Evolutionary conservation across 495 filamentous ascomycete genomes (phyloP).

Genomic region (Penicillium argentinense): DNA sequence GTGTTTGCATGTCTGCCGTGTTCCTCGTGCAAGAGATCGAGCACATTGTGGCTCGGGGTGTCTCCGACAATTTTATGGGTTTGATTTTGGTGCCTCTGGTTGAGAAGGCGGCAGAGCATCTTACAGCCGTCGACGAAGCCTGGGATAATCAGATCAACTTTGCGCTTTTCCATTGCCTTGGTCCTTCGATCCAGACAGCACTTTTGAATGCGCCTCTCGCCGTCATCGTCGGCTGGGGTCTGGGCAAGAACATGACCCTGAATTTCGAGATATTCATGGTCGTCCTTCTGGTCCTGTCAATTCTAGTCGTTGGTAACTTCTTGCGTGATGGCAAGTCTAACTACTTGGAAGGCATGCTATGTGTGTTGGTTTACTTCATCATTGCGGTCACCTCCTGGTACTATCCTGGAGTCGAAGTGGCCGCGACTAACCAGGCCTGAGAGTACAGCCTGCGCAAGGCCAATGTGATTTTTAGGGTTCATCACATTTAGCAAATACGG

Average conservation of each 20-base stretch:
- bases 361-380: slow-evolving; percentile 60
- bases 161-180: slow-evolving; percentile 85
- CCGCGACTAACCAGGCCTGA: slow-evolving; percentile 26
- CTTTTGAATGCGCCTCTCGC: slow-evolving; percentile 84
- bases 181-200: slow-evolving; percentile 85
- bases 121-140: slow-evolving; percentile 89
- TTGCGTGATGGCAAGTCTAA: slow-evolving; percentile 77
- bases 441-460: too few relatives aligned
- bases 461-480: too few relatives aligned
- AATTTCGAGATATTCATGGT: slow-evolving; percentile 90
- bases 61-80: slow-evolving; percentile 80
- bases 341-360: slow-evolving; percentile 76
- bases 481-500: too few relatives aligned
- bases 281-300: slow-evolving; percentile 80
- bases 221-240: slow-evolving; percentile 83
- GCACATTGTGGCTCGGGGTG: slow-evolving; percentile 62
- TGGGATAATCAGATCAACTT: slow-evolving; percentile 73
- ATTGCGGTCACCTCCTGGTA: slow-evolving; percentile 56
- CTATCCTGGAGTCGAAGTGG: slow-evolving; percentile 37
- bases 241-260: slow-evolving; percentile 67
- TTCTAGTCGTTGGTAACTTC: slow-evolving; percentile 83
- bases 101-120: slow-evolving; percentile 88
- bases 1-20: slow-evolving; percentile 78
- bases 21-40: slow-evolving; percentile 81
- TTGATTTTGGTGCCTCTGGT: slow-evolving; percentile 75